Evolutionary conservation across 108 stramenopile genomes (phyloP), one percentile per base, ranked within the genome.

Genomic region (Stephanodiscus minutulus): DNA sequence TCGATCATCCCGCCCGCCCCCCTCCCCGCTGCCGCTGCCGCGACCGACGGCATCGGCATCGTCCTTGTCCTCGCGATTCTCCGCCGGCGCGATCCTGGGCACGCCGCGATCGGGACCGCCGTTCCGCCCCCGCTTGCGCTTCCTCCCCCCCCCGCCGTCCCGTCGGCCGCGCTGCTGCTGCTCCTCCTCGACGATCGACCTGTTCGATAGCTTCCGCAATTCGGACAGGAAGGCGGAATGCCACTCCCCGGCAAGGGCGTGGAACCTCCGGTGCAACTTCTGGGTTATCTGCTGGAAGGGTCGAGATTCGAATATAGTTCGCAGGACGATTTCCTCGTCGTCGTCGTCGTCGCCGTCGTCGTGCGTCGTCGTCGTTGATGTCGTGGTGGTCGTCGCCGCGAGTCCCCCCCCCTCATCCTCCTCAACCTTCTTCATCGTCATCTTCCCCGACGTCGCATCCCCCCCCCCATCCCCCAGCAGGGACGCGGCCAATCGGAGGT

Each of bases 61-160:
- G 4, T 64, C 33, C 13, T 46, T 22, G 18, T 35, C 65, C 27
- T 39, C 56, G 46, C 27, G 8, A 17, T 55, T n/a, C 41, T 66
- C 70, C 31, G 60, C 62, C 20, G 59, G 60, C n/a, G 72, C 43
- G 44, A 88, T 75, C 57, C 86, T 87, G 22, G 87, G 87, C 33
- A 49, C 29, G 24, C 53, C 43, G 22, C 43, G 5, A 25, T 58
- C 46, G 13, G 44, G 36, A 57, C 52, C 68, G 36, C 47, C 44
- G 35, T 68, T 48, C n/a, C 39, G 39, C 36, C 58, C 20, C 28
- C 29, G 43, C 69, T 77, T 68, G 47, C n/a, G 37, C 43, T 44
- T 73, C 71, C 53, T 73, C 5, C 52, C 58, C 58, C 37, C 68
- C 1, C 53, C 33, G n/a, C 50, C 11, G 12, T n/a, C n/a, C 53